phyloP scores from a whole-genome alignment of 176 grass and related monocot genomes.

The Panicum miliaceum region DNA sequence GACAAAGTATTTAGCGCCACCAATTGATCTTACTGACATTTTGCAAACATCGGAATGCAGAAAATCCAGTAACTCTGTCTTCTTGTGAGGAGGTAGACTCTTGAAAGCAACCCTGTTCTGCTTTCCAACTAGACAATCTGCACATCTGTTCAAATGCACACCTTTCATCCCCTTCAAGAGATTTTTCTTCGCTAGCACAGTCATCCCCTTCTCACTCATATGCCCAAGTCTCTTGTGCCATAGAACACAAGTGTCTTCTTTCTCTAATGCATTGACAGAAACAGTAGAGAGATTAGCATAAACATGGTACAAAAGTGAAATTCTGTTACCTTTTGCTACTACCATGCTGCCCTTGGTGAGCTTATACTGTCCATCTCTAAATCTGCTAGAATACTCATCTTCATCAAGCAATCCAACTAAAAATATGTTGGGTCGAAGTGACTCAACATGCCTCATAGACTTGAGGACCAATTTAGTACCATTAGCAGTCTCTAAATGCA shows the following conservation, averaged over 20 bases:
- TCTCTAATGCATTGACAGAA: background rate
- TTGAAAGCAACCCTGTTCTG: too few relatives aligned
- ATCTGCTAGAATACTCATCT: background rate
- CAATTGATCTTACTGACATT: too few relatives aligned
- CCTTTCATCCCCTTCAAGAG: background rate
- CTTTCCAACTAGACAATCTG: too few relatives aligned
- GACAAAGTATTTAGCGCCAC: too few relatives aligned
- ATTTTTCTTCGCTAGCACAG: conserved; percentile 1
- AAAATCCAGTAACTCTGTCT: too few relatives aligned
- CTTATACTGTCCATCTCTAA: background rate
- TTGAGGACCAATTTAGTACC: too few relatives aligned
- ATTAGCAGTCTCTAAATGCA: too few relatives aligned
- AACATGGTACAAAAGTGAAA: background rate
- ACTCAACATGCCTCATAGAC: too few relatives aligned
- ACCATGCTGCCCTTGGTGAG: background rate
- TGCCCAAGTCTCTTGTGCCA: conserved; percentile 12
- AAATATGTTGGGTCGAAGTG: too few relatives aligned
- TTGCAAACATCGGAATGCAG: too few relatives aligned
- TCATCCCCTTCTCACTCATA: background rate
- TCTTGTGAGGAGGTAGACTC: too few relatives aligned
- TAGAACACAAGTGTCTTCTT: background rate
- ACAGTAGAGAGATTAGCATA: background rate
- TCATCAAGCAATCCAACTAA: background rate
- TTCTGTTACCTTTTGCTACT: background rate
- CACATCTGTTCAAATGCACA: background rate